A percentile compares a stretch with the other conserved stretches of the same genome.
Conservation (phyloP, 768 basidiomycete genomes). For the Mycena venus region DNA sequence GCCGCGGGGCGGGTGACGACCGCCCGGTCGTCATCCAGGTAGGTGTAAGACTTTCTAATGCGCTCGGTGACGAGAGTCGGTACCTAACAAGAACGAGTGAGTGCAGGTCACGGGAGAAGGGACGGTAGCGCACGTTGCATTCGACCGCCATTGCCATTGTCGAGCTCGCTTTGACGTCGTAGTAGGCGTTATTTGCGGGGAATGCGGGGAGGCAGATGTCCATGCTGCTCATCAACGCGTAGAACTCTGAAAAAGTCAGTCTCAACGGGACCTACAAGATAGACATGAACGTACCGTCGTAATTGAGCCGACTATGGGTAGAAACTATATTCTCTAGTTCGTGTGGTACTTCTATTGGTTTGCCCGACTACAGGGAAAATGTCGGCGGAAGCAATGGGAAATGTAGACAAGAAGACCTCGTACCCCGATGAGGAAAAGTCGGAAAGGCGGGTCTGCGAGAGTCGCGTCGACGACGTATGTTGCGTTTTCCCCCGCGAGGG, state of each 20-base stretch:
- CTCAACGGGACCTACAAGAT: constrained; percentile 6
- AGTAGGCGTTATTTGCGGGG: constrained; percentile 44
- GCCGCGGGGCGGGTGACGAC: constrained; percentile 55
- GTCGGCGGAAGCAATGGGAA: not conserved
- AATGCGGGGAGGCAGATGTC: constrained; percentile 59
- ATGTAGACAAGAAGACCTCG: not conserved
- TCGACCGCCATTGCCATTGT: constrained; percentile 55
- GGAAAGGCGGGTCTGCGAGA: constrained; percentile 46
- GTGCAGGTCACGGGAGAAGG: not conserved
- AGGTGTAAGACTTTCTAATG: constrained; percentile 51
- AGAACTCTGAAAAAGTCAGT: constrained; percentile 51
- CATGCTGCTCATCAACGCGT: constrained; percentile 51
- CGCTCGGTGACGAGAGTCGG: constrained; percentile 56
- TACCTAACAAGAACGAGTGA: constrained; percentile 36
- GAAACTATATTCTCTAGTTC: constrained; percentile 51
- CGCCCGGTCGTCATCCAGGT: constrained; percentile 51
- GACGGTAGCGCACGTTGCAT: constrained; percentile 46
- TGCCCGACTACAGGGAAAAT: constrained; percentile 37
- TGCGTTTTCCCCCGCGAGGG: constrained; percentile 37
- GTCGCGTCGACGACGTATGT: constrained; percentile 38
- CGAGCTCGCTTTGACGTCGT: constrained; percentile 54
- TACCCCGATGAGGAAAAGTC: constrained; percentile 47
- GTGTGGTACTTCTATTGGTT: constrained; percentile 46
- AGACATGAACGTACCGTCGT: constrained; percentile 35
- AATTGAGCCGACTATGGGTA: constrained; percentile 49